Base-by-base conservation (phyloP, 2,329 filamentous ascomycete species). In the Myotisia sp. region DNA sequence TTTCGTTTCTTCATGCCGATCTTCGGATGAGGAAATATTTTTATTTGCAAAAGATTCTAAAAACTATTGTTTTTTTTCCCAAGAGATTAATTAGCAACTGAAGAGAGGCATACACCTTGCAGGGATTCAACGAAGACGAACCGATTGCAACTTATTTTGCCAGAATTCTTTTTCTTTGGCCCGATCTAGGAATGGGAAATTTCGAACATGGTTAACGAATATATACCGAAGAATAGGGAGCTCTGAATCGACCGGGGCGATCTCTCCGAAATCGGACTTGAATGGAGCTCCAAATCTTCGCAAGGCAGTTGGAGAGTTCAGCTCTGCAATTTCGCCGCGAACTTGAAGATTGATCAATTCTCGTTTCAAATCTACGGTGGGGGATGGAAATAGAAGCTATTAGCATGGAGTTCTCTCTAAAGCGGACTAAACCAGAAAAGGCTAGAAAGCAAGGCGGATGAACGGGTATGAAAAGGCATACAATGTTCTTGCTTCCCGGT, bases 401-500 rank as follows among this genome's bases (percentile, higher is more conserved):
- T 32, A 24, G 34, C 13, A 18, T 10, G 20, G 39, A 27, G 22
- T 16, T 19, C 8, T 12, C 16, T 17, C 12, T 5, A 24, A 24
- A 24, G 22, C 22, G 22, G 24, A 47, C 33, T 32, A 20, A 26
- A 31, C 29, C 39, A 10, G 13, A 31, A 12, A 26, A 22, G n/a
- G 14, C 31, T 10, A 32, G 13, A 18, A 6, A 20, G 18, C 13
- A 10, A 4, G 20, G 3, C 21, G 18, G 24, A 40, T 17, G 18
- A 39, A 27, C 31, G 26, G 26, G 7, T n/a, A n/a, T 6, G 13
- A 8, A 39, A 24, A 21, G 26, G 59, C 77, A 49, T 57, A 92
- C 85, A 98, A 57, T 98, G 90, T 58, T 98, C 90, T 68, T 98
- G 87, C 63, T 94, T 95, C 46, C 90, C 90, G 0, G 86, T 93